Conservation (phyloP, 2,329 filamentous ascomycete genomes). For the Pestalotiopsis sp. region DNA sequence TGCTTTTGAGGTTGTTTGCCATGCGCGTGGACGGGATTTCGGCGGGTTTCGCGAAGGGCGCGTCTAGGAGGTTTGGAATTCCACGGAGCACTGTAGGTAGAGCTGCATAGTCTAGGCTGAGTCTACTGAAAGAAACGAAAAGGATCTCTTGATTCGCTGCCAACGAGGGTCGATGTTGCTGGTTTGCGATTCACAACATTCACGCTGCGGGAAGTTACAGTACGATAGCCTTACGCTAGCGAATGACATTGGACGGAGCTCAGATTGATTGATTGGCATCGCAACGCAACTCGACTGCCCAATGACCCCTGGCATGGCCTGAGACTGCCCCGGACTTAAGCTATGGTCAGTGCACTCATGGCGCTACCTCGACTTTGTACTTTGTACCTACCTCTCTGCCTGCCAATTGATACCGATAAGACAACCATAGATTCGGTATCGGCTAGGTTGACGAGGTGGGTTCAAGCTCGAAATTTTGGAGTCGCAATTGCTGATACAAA, state of each 20-base stretch:
- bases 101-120: not conserved
- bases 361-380: not conserved
- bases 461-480: constrained; percentile 4
- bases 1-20: constrained; percentile 2
- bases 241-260: constrained; percentile 4
- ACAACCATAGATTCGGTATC: not conserved
- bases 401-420: not conserved
- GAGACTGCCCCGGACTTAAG: constrained; percentile 3
- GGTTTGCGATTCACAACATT: not conserved
- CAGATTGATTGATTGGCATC: not conserved
- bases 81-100: not conserved
- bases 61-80: not conserved
- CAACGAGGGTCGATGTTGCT: not conserved
- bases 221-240: constrained; percentile 18
- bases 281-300: not conserved
- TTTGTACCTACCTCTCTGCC: not conserved
- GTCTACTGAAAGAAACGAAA: not conserved
- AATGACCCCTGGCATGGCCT: not conserved
- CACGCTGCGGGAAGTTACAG: constrained; percentile 4
- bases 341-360: constrained; percentile 7
- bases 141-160: not conserved
- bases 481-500: constrained; percentile 1
- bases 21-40: constrained; percentile 9
- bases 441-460: not conserved
- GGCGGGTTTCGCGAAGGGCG: not conserved